Percentiles rank a stretch among this genome's conserved stretches.
Evolutionary conservation across 2,329 filamentous ascomycete species (phyloP).

Genomic region (Bipolaris gigantea): DNA sequence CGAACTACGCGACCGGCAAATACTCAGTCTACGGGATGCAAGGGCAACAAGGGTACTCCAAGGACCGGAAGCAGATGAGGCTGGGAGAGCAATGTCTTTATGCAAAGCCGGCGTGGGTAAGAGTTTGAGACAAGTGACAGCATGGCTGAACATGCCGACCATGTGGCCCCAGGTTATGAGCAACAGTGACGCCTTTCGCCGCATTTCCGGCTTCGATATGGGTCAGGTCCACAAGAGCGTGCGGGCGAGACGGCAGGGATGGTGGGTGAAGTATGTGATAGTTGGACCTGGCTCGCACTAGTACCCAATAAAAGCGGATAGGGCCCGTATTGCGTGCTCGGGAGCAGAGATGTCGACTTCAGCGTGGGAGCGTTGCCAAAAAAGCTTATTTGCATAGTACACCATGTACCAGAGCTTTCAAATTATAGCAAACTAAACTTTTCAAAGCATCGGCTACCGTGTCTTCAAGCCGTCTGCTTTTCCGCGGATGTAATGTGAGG

Average conservation of each 20-base stretch:
- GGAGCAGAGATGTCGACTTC: constrained; percentile 34
- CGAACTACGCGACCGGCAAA: constrained; percentile 1
- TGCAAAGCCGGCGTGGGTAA: constrained; percentile 3
- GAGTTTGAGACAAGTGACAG: constrained; percentile 30
- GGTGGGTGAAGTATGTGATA: constrained; percentile 23
- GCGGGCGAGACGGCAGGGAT: constrained; percentile 34
- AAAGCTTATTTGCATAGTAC: not conserved
- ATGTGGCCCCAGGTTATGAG: constrained; percentile 6
- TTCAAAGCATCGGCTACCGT: not conserved
- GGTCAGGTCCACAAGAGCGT: constrained; percentile 25
- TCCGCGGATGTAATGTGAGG: not conserved
- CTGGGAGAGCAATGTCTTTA: constrained; percentile 4
- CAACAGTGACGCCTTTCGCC: constrained; percentile 16
- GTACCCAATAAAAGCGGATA: constrained; percentile 26
- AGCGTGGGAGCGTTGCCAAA: constrained; percentile 4
- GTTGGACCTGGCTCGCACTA: constrained; percentile 14
- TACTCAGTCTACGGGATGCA: constrained; percentile 2
- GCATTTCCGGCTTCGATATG: constrained; percentile 20
- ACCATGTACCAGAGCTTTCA: not conserved
- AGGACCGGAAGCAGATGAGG: not conserved
- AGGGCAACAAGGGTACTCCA: constrained; percentile 4
- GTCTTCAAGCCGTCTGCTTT: not conserved
- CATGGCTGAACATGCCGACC: constrained; percentile 21
- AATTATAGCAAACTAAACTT: not conserved
- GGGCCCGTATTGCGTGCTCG: constrained; percentile 40